Conservation (phyloP, 176 grass and related monocot genomes). For the Saccharum officinarum region DNA sequence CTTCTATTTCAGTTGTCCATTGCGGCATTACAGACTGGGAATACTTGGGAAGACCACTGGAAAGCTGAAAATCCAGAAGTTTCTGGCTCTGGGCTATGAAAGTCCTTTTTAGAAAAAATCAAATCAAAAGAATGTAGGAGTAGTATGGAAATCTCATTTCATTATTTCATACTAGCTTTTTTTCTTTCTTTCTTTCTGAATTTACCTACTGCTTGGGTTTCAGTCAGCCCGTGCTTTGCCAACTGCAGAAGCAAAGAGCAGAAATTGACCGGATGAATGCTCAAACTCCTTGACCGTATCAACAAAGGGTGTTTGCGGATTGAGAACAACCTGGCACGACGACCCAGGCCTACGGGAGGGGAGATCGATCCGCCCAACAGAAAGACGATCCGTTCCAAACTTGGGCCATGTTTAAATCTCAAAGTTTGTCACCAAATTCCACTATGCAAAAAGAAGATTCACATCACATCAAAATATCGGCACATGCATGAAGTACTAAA, state of each 20-base stretch:
- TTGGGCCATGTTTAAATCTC: no score
- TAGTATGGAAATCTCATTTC: neutral
- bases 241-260: slow-evolving; percentile 6
- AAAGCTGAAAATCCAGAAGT: neutral
- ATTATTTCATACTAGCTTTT: neutral
- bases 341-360: neutral
- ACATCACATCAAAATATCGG: no score
- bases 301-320: neutral
- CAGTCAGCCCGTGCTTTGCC: neutral
- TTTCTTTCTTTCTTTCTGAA: no score
- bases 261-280: neutral
- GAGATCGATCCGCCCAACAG: neutral
- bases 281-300: slow-evolving; percentile 12
- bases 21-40: slow-evolving; percentile 13
- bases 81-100: neutral
- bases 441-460: no score
- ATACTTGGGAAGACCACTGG: neutral
- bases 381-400: neutral
- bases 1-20: neutral
- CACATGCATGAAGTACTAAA: no score
- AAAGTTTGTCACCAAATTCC: no score
- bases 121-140: neutral
- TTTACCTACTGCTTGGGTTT: neutral
- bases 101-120: neutral
- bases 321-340: neutral